Percentiles rank a stretch among this genome's conserved stretches.
These are phyloP conservation scores for Monosporozyma unispora DNA, from an alignment of 805 yeast species.

Conservation along the genomic window DNA sequence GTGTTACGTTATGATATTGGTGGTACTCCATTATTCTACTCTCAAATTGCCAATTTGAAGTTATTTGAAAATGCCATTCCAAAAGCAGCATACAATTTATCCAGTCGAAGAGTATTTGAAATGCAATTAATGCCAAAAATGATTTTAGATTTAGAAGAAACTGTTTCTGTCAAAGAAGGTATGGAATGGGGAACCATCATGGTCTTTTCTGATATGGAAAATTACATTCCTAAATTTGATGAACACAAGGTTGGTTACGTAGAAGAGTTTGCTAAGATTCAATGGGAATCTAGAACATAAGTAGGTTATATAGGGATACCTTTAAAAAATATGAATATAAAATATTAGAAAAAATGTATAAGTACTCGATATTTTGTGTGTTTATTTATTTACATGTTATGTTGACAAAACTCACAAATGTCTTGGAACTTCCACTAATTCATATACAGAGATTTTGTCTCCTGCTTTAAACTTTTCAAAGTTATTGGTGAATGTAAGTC, in stretches of 20 bases:
- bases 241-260: slow-evolving; percentile 65
- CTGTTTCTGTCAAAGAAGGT: slow-evolving; percentile 48
- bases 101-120: slow-evolving; percentile 60
- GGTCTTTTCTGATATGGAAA: slow-evolving; percentile 68
- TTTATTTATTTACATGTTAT: slow-evolving; percentile 11
- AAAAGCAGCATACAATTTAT: slow-evolving; percentile 50
- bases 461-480: slow-evolving; percentile 69
- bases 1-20: slow-evolving; percentile 77
- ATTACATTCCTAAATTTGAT: slow-evolving; percentile 49
- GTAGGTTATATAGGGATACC: background rate
- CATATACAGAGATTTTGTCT: slow-evolving; percentile 66
- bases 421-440: slow-evolving; percentile 52
- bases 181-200: slow-evolving; percentile 98
- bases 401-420: slow-evolving; percentile 25
- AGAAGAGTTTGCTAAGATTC: slow-evolving; percentile 76
- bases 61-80: slow-evolving; percentile 39
- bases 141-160: slow-evolving; percentile 68
- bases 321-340: background rate
- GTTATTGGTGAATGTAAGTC: slow-evolving; percentile 51
- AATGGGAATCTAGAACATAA: slow-evolving; percentile 54
- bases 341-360: slow-evolving; percentile 1
- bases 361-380: slow-evolving; percentile 3
- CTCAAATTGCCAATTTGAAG: slow-evolving; percentile 33
- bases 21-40: slow-evolving; percentile 69
- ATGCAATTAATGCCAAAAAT: slow-evolving; percentile 92